Base-by-base conservation (phyloP, 2,329 filamentous ascomycete genomes). In the Phoma sp. region DNA sequence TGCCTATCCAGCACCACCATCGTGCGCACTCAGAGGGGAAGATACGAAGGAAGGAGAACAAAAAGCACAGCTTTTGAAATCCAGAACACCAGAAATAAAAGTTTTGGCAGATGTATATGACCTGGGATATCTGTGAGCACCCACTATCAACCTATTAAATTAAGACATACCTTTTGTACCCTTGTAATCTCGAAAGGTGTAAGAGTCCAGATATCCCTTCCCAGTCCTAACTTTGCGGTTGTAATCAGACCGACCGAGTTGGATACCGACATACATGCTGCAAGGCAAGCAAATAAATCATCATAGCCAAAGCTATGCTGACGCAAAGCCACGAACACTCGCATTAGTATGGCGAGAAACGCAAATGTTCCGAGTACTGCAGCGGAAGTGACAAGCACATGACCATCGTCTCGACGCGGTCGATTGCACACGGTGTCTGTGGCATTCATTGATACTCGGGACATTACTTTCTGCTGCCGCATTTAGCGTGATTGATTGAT, bases 121-220 rank as follows among this genome's bases (percentile, higher is more conserved):
- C 37, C 59, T 65, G 25, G 4, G 14, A 9, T 14, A 4, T 27
- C 9, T 13, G 36, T 52, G 10, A 57, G 29, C 14, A 9, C 25
- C 40, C n/a, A 23, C 45, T 42, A 18, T 18, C 18, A 18, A 18
- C 18, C 18, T 18, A 18, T 18, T 1, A 1, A 18, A 2, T 18
- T 18, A 18, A 1, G 18, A 37, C 43, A 4, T 25, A 53, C 55
- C 43, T 47, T 52, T 13, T 72, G 61, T 14, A 83, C 79, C 0
- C 60, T 59, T 11, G 74, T 78, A 35, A 84, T 73, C n/a, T 74
- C 61, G 0, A 70, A 62, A 0, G 68, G 58, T 0, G 68, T 55
- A 3, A 83, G 55, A 0, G 78, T 80, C 80, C 80, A 83, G 14
- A 44, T 44, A 4, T 51, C 48, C 30, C 27, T 38, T 11, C 45